Conservation (phyloP, 768 basidiomycete species). For the Lactarius hengduanensis region DNA sequence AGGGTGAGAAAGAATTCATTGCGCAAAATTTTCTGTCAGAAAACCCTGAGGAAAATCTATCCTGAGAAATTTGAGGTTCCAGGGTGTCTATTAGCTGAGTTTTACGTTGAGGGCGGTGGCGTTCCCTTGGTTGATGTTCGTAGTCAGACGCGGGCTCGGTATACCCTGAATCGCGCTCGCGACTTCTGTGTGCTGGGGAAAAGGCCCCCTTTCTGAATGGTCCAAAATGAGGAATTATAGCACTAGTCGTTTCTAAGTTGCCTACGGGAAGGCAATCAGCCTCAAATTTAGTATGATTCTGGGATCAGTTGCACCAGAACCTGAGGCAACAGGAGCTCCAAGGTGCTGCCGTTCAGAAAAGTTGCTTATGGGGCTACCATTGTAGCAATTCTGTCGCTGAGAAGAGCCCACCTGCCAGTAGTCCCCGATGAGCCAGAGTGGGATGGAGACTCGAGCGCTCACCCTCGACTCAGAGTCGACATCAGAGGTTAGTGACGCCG, state of each 20-base stretch:
- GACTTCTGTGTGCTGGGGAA: background rate
- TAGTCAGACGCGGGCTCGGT: background rate
- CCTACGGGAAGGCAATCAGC: constrained; percentile 6
- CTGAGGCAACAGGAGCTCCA: background rate
- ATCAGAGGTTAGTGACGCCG: background rate
- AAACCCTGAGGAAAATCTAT: background rate
- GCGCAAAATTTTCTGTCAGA: background rate
- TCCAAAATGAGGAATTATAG: background rate
- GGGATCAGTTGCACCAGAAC: constrained; percentile 8
- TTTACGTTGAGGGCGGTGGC: background rate
- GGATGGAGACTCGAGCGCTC: background rate
- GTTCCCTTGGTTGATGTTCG: background rate
- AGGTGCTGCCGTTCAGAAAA: background rate
- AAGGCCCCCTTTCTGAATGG: background rate
- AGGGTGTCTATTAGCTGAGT: background rate
- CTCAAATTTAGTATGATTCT: background rate
- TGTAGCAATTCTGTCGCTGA: background rate
- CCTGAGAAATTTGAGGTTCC: background rate
- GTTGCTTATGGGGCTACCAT: background rate
- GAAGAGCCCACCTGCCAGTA: background rate
- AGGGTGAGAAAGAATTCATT: background rate
- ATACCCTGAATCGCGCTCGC: background rate
- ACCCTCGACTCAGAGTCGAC: constrained; percentile 2
- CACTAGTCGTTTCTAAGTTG: background rate
- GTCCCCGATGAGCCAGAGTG: constrained; percentile 2